A percentile compares a stretch with the other conserved stretches of the same genome.
Evolutionary conservation across 768 basidiomycete species (phyloP).

Genomic region (Baorangia bicolor): DNA sequence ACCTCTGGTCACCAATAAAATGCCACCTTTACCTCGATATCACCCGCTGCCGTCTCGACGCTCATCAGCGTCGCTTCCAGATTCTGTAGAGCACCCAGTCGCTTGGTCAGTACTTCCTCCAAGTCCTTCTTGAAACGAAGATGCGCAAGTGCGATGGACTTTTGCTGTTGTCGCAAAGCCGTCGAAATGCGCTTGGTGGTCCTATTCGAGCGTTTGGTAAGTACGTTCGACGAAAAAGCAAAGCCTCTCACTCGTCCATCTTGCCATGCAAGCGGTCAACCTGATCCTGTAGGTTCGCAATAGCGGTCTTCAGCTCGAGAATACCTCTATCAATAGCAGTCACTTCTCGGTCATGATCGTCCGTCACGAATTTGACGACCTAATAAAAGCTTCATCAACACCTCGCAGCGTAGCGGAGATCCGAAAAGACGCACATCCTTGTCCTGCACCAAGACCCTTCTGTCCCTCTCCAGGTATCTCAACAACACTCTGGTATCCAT

Average conservation of each 20-base stretch:
- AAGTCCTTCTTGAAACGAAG: constrained; percentile 81
- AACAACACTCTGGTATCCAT: constrained; percentile 68
- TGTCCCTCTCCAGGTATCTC: constrained; percentile 79
- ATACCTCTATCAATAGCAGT: constrained; percentile 82
- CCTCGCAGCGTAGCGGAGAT: not conserved
- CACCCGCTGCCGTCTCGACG: constrained; percentile 87
- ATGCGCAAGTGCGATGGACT: constrained; percentile 69
- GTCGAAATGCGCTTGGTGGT: constrained; percentile 62
- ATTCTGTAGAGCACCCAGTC: constrained; percentile 69
- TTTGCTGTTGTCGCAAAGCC: constrained; percentile 68
- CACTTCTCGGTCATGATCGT: constrained; percentile 44
- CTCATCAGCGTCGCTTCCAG: constrained; percentile 74
- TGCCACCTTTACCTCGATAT: constrained; percentile 67
- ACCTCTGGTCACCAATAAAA: not conserved
- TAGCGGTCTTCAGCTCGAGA: constrained; percentile 73
- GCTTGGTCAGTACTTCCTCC: constrained; percentile 73
- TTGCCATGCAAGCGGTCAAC: constrained; percentile 65
- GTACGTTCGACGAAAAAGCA: not conserved
- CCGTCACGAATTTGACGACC: constrained; percentile 77
- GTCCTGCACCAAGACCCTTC: constrained; percentile 57
- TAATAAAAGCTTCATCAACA: constrained; percentile 29
- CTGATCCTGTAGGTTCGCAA: constrained; percentile 65
- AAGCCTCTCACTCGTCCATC: constrained; percentile 62
- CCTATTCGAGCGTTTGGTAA: constrained; percentile 37
- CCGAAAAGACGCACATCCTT: constrained; percentile 53